These are phyloP conservation scores for Viola pubescens DNA, from an alignment of 441 rosid species.

Conservation along the genomic window DNA sequence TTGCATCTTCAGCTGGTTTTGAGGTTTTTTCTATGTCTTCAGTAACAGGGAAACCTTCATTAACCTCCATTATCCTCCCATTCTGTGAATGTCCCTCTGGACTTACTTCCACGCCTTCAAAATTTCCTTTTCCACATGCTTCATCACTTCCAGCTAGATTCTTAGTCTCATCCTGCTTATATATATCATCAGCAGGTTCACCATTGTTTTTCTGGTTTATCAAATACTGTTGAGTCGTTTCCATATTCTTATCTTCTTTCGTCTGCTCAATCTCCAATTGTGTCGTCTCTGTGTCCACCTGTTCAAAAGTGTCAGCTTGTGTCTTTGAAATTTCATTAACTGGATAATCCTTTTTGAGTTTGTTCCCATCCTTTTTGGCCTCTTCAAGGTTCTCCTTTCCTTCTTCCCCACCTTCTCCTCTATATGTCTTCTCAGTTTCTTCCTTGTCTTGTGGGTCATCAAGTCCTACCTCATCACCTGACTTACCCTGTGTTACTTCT, in stretches of 20 bases:
- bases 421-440: slow-evolving; percentile 27
- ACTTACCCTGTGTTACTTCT: slow-evolving; percentile 19
- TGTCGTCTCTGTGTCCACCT: slow-evolving; percentile 28
- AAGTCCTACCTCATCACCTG: slow-evolving; percentile 15
- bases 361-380: slow-evolving; percentile 33
- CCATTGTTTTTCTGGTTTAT: slow-evolving; percentile 14
- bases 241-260: slow-evolving; percentile 20
- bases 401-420: slow-evolving; percentile 33
- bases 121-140: slow-evolving; percentile 20
- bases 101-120: slow-evolving; percentile 22
- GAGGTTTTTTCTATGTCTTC: slow-evolving; percentile 36
- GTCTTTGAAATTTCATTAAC: slow-evolving; percentile 25
- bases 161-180: slow-evolving; percentile 20
- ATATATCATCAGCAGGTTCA: slow-evolving; percentile 22
- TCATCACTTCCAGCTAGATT: slow-evolving; percentile 22
- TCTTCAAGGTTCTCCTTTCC: slow-evolving; percentile 19
- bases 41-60: slow-evolving; percentile 25
- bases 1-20: slow-evolving; percentile 30
- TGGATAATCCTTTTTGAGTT: slow-evolving; percentile 26
- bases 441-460: slow-evolving; percentile 22
- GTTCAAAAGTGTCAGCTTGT: slow-evolving; percentile 28
- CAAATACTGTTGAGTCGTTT: slow-evolving; percentile 25
- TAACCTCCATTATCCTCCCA: slow-evolving; percentile 21
- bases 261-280: slow-evolving; percentile 27
- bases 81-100: slow-evolving; percentile 22